Evolutionary conservation across 2,329 filamentous ascomycete genomes (phyloP).

Genomic region (Pseudogymnoascus sp.): DNA sequence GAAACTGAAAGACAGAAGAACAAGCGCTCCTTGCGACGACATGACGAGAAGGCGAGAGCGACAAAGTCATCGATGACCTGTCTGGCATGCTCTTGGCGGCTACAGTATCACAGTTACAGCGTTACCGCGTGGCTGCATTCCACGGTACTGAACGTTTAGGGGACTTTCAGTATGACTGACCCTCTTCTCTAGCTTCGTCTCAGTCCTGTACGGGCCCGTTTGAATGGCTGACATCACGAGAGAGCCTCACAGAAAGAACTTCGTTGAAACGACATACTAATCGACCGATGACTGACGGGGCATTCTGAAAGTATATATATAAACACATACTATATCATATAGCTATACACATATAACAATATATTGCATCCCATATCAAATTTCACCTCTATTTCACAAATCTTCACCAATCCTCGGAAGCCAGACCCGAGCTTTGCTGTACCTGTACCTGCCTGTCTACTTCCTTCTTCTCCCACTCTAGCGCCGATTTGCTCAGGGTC

Average conservation of each 20-base stretch:
- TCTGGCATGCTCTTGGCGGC: not conserved
- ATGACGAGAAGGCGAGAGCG: not conserved
- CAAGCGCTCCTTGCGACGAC: not conserved
- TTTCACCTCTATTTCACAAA: not conserved
- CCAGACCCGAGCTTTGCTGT: not conserved
- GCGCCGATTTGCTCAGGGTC: not conserved
- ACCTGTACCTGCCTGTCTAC: not conserved
- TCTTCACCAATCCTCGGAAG: not conserved
- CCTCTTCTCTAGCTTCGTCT: slow-evolving; percentile 1
- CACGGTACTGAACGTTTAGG: not conserved
- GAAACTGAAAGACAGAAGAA: not conserved
- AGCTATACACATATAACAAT: not conserved
- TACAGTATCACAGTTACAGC: not conserved
- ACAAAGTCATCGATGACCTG: not conserved
- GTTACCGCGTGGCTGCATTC: not conserved
- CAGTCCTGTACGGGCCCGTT: not conserved
- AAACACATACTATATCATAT: not conserved
- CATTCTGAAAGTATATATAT: not conserved
- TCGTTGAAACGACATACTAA: not conserved
- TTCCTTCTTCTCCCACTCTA: slow-evolving; percentile 1
- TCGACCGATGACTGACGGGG: not conserved
- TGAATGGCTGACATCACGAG: not conserved
- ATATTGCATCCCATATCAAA: not conserved
- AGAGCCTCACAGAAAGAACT: slow-evolving; percentile 4
- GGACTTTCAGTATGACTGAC: not conserved